These are phyloP conservation scores for Cytospora mali DNA, from an alignment of 2,329 filamentous ascomycete genomes.

Conservation along the genomic window DNA sequence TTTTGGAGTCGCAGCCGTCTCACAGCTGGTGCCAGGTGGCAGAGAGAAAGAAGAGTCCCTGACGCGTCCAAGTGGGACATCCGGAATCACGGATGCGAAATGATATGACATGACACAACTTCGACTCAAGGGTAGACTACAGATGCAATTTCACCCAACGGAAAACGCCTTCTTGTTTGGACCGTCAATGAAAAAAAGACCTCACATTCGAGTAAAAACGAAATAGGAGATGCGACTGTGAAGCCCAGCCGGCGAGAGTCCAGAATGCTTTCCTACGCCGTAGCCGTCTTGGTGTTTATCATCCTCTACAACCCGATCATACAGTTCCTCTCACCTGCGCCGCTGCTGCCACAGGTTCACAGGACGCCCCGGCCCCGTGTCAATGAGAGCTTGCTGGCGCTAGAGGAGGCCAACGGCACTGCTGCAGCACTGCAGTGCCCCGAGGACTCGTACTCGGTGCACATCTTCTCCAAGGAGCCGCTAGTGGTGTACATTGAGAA, in stretches of 20 bases:
- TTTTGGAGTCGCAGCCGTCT: neutral
- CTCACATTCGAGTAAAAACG: neutral
- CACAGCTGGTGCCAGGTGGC: conserved; percentile 9
- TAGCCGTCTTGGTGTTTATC: conserved; percentile 47
- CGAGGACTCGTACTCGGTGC: conserved; percentile 48
- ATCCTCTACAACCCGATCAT: conserved; percentile 49
- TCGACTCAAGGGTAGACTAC: neutral
- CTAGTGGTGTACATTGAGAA: conserved; percentile 57
- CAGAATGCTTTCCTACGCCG: conserved; percentile 49
- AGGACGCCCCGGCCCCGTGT: conserved; percentile 48
- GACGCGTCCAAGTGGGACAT: conserved; percentile 1
- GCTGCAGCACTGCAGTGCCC: conserved; percentile 42
- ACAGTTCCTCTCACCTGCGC: conserved; percentile 37
- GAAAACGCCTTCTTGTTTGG: neutral
- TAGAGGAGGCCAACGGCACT: conserved; percentile 42
- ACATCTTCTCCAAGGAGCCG: conserved; percentile 52
- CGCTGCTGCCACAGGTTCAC: conserved; percentile 33
- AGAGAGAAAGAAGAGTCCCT: neutral
- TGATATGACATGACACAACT: neutral
- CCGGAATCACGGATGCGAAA: neutral
- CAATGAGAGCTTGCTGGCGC: conserved; percentile 54
- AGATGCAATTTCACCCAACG: neutral
- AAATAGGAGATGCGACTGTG: neutral
- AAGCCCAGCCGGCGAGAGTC: neutral
- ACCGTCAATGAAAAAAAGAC: too few species aligned